Conservation (phyloP, 495 filamentous ascomycete genomes). For the Neurospora sp. region DNA sequence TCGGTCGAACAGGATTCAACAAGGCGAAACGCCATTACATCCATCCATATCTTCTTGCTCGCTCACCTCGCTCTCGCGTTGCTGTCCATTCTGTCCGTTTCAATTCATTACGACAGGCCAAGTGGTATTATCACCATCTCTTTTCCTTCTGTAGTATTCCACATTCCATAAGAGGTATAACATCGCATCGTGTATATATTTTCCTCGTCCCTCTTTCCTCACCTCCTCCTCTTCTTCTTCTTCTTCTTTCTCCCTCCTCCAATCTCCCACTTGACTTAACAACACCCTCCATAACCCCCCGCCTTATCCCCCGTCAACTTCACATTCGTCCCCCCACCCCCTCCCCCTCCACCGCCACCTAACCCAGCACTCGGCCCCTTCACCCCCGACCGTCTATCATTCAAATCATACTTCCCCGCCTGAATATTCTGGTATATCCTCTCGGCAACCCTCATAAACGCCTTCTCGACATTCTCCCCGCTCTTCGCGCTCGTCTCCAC, state of each 20-base stretch:
- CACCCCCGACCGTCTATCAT: slow-evolving; percentile 88
- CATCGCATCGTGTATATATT: background rate
- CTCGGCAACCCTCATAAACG: slow-evolving; percentile 87
- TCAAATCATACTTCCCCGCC: slow-evolving; percentile 84
- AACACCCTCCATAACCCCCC: slow-evolving; percentile 21
- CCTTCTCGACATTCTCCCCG: slow-evolving; percentile 83
- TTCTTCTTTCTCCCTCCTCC: background rate
- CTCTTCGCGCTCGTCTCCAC: slow-evolving; percentile 95
- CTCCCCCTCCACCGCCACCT: slow-evolving; percentile 14
- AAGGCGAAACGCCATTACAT: background rate
- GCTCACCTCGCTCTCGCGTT: background rate
- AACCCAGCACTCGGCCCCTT: slow-evolving; percentile 42
- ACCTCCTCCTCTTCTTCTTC: background rate
- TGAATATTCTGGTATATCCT: slow-evolving; percentile 93
- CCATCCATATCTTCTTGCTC: background rate
- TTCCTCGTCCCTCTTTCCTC: background rate
- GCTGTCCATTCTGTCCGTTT: background rate
- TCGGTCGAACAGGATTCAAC: background rate
- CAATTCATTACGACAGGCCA: background rate
- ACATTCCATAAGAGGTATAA: background rate
- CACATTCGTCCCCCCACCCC: slow-evolving; percentile 39
- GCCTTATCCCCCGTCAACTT: slow-evolving; percentile 27
- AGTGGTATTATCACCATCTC: background rate
- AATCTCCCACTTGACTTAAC: background rate
- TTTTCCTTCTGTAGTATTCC: background rate